Conservation (phyloP, 257 asterid species). For the Plectranthus barbatus region DNA sequence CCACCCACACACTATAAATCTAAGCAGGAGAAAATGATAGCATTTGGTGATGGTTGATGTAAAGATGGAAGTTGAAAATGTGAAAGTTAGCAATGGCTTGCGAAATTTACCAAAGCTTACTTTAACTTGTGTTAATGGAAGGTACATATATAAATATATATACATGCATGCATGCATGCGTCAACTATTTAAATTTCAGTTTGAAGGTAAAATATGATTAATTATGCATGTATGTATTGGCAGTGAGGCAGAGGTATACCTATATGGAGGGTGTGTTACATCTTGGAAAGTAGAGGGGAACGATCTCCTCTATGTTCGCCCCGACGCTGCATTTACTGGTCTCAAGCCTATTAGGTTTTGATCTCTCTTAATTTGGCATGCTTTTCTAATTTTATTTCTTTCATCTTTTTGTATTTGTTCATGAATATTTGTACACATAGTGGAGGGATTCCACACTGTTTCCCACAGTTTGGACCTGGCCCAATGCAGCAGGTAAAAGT, state of each 20-base stretch:
- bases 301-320: constrained; percentile 90
- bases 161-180: too few species aligned
- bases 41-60: neutral
- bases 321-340: constrained; percentile 89
- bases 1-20: neutral
- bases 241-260: constrained; percentile 93
- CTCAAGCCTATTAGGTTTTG: constrained; percentile 84
- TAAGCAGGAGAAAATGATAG: neutral
- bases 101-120: constrained; percentile 71
- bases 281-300: constrained; percentile 83
- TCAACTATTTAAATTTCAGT: too few species aligned
- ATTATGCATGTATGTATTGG: neutral
- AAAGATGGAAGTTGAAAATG: constrained; percentile 34
- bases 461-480: constrained; percentile 99
- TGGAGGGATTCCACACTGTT: constrained; percentile 98
- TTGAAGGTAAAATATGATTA: neutral
- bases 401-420: too few species aligned
- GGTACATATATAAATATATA: constrained; percentile 25
- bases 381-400: neutral
- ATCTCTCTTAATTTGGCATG: neutral
- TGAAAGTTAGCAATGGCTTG: constrained; percentile 60
- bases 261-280: constrained; percentile 88
- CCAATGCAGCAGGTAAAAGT: constrained; percentile 73
- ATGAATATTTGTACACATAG: too few species aligned
- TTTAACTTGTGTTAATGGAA: constrained; percentile 72